phyloP scores from a whole-genome alignment of 768 basidiomycete genomes.

The Punctularia strigosozonata region DNA sequence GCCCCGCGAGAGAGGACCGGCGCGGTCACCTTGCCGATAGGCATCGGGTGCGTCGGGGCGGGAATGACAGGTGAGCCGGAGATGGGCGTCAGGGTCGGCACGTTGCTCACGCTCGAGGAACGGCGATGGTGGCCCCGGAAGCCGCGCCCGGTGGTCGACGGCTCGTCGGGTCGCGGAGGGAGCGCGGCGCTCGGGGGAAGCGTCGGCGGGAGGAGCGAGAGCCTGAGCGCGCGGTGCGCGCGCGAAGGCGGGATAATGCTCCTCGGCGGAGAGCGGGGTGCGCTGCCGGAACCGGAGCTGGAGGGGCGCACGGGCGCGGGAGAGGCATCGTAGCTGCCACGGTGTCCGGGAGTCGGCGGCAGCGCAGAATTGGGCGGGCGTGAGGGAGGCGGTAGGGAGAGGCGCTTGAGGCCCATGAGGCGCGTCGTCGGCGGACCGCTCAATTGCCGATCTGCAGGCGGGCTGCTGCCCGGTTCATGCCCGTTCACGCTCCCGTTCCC shows the following conservation, averaged over 20 bases:
- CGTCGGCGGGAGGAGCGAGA: slow-evolving; percentile 52
- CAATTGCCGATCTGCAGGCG: slow-evolving; percentile 9
- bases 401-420: too few species aligned
- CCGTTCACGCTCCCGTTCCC: slow-evolving; percentile 1
- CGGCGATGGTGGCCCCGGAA: too few species aligned
- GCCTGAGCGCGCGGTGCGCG: slow-evolving; percentile 40
- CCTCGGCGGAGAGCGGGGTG: slow-evolving; percentile 15
- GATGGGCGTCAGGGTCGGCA: too few species aligned
- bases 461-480: slow-evolving; percentile 3
- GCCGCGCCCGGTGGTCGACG: too few species aligned
- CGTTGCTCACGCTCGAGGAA: too few species aligned
- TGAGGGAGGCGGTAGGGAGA: not conserved
- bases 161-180: slow-evolving; percentile 60
- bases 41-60: slow-evolving; percentile 8
- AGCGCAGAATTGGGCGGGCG: not conserved
- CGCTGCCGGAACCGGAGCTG: slow-evolving; percentile 20
- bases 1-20: slow-evolving; percentile 17
- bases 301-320: slow-evolving; percentile 16
- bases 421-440: too few species aligned
- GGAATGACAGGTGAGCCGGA: slow-evolving; percentile 10
- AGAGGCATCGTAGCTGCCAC: not conserved
- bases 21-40: slow-evolving; percentile 8
- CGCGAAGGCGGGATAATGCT: slow-evolving; percentile 44
- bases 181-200: slow-evolving; percentile 48
- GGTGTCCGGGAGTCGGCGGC: not conserved